These are phyloP conservation scores for Lophiotrema nucula DNA, from an alignment of 495 filamentous ascomycete species.

Conservation along the genomic window DNA sequence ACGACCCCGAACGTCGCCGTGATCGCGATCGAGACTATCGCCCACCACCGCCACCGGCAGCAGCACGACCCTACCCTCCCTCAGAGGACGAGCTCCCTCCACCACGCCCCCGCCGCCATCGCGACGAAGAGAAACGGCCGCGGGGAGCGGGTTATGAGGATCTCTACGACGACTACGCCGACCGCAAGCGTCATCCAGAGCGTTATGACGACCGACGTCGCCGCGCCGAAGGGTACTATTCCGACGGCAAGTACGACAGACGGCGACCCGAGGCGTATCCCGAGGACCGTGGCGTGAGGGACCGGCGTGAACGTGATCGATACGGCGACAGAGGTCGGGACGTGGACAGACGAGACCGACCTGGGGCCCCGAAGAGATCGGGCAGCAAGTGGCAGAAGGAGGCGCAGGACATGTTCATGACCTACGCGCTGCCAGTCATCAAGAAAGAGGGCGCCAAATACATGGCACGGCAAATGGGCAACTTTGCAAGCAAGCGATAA, in stretches of 20 bases:
- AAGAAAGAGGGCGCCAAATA: constrained; percentile 12
- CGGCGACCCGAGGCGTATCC: background rate
- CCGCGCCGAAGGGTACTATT: background rate
- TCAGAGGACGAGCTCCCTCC: background rate
- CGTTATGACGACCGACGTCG: background rate
- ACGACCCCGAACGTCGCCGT: no score
- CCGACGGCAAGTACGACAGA: background rate
- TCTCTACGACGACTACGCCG: background rate
- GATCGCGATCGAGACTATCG: background rate
- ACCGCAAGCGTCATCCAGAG: background rate
- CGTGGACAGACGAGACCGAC: background rate
- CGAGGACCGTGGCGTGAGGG: background rate
- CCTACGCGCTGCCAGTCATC: constrained; percentile 14
- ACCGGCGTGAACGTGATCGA: background rate
- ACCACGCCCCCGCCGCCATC: background rate
- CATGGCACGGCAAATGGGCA: background rate
- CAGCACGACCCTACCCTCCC: background rate
- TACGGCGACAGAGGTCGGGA: background rate
- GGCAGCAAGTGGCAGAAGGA: constrained; percentile 10
- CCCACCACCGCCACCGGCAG: background rate
- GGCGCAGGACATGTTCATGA: background rate
- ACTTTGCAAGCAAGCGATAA: no score
- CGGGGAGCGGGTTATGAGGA: background rate
- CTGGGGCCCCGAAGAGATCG: background rate
- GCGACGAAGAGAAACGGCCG: background rate